Conservation (phyloP, 176 grass and related monocot genomes). For the Oropetium thomaeum region DNA sequence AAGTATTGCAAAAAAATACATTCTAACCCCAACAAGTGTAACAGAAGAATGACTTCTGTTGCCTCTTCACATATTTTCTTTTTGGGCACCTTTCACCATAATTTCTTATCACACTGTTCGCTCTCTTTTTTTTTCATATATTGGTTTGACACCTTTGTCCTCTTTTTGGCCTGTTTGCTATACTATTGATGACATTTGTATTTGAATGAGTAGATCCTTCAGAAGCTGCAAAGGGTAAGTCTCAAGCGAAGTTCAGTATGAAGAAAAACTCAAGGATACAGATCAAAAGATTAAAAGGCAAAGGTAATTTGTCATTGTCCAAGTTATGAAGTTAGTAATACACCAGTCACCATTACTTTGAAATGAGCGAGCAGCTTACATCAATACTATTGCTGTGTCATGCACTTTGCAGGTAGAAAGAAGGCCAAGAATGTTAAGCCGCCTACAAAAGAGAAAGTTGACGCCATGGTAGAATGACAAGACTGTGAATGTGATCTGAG, state of each 20-base stretch:
- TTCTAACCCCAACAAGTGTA: neutral
- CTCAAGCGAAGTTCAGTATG: slow-evolving; percentile 48
- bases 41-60: neutral
- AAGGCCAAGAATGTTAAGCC: slow-evolving; percentile 48
- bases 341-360: neutral
- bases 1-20: neutral
- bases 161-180: neutral
- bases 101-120: neutral
- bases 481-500: neutral
- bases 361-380: neutral
- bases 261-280: slow-evolving; percentile 67
- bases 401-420: slow-evolving; percentile 54
- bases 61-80: neutral
- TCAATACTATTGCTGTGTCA: neutral
- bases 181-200: neutral
- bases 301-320: slow-evolving; percentile 33
- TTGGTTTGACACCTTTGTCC: neutral
- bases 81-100: too few relatives aligned
- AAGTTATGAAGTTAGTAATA: neutral
- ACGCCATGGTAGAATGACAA: slow-evolving; percentile 63
- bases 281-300: slow-evolving; percentile 68
- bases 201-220: slow-evolving; percentile 41
- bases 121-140: too few relatives aligned
- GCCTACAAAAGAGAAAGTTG: slow-evolving; percentile 28
- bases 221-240: slow-evolving; percentile 39